Percentiles rank a stretch among this genome's conserved stretches.
These are phyloP conservation scores for Xylaria sp. DNA, from an alignment of 2,329 filamentous ascomycete species.

Conservation along the genomic window DNA sequence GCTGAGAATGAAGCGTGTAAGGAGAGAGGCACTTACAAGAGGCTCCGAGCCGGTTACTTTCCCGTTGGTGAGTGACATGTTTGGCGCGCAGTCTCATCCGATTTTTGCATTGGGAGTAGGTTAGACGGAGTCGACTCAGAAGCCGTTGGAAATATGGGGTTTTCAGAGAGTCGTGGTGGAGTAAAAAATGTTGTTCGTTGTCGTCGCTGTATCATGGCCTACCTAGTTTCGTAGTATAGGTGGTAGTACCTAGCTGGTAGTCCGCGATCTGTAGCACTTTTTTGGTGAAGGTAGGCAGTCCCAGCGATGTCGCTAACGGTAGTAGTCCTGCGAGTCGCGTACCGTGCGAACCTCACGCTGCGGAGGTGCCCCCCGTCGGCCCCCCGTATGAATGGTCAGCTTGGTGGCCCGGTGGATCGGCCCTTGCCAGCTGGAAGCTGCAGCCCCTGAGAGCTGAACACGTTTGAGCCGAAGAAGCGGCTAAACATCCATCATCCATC, in stretches of 20 bases:
- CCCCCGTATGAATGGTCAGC: not conserved
- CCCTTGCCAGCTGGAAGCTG: not conserved
- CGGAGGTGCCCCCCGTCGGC: too few relatives aligned
- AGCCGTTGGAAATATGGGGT: not conserved
- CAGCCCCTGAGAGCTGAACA: slow-evolving; percentile 16
- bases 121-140: too few relatives aligned
- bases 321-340: not conserved
- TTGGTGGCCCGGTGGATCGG: slow-evolving; percentile 5
- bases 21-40: slow-evolving; percentile 35
- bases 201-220: not conserved
- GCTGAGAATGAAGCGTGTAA: too few relatives aligned
- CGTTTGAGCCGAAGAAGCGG: slow-evolving; percentile 1
- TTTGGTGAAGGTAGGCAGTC: too few relatives aligned
- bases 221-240: not conserved
- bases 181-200: not conserved
- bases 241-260: not conserved
- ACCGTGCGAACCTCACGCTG: not conserved
- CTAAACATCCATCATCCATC: too few relatives aligned
- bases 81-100: not conserved
- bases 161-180: not conserved
- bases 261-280: not conserved
- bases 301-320: not conserved
- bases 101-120: not conserved
- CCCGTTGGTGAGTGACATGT: slow-evolving; percentile 40
- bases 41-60: slow-evolving; percentile 42